Conservation (phyloP, 352 stramenopile species). For the Pythium insidiosum region DNA sequence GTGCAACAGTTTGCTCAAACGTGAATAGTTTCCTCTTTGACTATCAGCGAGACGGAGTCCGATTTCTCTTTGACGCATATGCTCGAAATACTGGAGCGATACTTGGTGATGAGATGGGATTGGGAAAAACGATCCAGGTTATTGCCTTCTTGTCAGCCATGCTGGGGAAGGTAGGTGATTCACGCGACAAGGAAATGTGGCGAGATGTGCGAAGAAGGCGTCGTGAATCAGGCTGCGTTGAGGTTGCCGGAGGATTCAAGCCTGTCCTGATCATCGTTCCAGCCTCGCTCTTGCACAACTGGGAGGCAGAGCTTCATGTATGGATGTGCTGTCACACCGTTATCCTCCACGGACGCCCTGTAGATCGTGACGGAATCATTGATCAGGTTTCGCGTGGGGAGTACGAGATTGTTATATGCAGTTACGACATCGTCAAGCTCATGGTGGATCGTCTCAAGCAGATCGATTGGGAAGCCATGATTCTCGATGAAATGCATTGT, state of each 20-base stretch:
- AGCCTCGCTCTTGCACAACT: conserved; percentile 97
- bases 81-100: conserved; percentile 68
- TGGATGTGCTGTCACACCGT: conserved; percentile 81
- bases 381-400: conserved; percentile 62
- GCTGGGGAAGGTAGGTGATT: conserved; percentile 89
- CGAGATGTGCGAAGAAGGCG: conserved; percentile 91
- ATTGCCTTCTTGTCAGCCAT: conserved; percentile 88
- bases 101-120: conserved; percentile 98
- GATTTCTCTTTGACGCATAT: conserved; percentile 63
- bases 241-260: not conserved
- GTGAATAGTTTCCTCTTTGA: conserved; percentile 71
- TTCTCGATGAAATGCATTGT: conserved; percentile 99
- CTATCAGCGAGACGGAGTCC: conserved; percentile 62
- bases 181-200: conserved; percentile 93
- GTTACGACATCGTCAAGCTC: conserved; percentile 89
- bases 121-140: conserved; percentile 93
- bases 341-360: conserved; percentile 51
- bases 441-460: conserved; percentile 69
- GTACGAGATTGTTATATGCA: conserved; percentile 77
- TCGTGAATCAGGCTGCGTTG: conserved; percentile 48
- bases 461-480: conserved; percentile 88
- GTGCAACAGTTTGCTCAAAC: conserved; percentile 54
- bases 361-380: conserved; percentile 45
- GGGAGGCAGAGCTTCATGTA: conserved; percentile 97
- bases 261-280: conserved; percentile 98